phyloP scores from a whole-genome alignment of 2,329 filamentous ascomycete genomes.

The Trichoderma hamatum region DNA sequence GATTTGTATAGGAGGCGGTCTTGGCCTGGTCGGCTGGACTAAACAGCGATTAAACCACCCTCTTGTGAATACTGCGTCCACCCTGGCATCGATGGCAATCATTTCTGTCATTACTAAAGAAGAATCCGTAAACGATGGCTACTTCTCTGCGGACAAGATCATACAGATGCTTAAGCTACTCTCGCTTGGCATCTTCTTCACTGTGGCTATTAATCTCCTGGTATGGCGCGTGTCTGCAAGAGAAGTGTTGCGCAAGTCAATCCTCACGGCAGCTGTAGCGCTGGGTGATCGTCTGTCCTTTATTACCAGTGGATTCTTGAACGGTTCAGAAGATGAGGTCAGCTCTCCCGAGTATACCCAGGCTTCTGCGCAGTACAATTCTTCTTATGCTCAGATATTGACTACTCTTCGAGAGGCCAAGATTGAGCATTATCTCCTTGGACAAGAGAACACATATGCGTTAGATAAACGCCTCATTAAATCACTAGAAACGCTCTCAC shows the following conservation, averaged over 20 bases:
- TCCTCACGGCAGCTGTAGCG: conserved; percentile 71
- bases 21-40: conserved; percentile 87
- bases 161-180: conserved; percentile 82
- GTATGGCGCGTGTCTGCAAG: conserved; percentile 80
- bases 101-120: conserved; percentile 92
- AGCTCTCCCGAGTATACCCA: conserved; percentile 65
- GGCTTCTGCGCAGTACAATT: conserved; percentile 65
- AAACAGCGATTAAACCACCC: conserved; percentile 80
- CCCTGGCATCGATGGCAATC: conserved; percentile 82
- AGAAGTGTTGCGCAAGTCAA: conserved; percentile 69
- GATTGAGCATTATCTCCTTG: conserved; percentile 82
- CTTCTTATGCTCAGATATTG: conserved; percentile 69
- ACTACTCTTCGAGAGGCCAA: conserved; percentile 84
- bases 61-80: conserved; percentile 81
- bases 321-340: conserved; percentile 78
- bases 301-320: conserved; percentile 82
- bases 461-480: conserved; percentile 80
- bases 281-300: conserved; percentile 80
- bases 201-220: conserved; percentile 73
- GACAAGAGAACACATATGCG: conserved; percentile 76
- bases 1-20: conserved; percentile 80
- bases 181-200: conserved; percentile 72
- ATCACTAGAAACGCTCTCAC: conserved; percentile 81
- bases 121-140: conserved; percentile 79
- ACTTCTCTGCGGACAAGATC: conserved; percentile 81